phyloP scores from a whole-genome alignment of 2,329 filamentous ascomycete species.

The Penicillium sp. region DNA sequence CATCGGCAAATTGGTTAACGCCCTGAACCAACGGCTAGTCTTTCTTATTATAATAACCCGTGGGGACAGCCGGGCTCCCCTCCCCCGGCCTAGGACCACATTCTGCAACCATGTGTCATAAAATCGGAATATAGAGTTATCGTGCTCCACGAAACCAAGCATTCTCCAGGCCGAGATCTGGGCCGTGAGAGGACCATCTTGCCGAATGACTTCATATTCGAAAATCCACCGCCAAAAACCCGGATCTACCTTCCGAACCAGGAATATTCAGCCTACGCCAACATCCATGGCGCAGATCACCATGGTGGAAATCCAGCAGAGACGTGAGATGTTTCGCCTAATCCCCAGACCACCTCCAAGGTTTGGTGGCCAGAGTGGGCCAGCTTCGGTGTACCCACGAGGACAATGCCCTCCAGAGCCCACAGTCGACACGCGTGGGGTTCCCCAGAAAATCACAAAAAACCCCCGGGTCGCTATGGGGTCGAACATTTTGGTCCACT shows the following conservation, averaged over 20 bases:
- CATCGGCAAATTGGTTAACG: constrained; percentile 2
- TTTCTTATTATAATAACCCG: neutral
- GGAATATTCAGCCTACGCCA: constrained; percentile 11
- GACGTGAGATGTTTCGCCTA: neutral
- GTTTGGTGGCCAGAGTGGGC: constrained; percentile 9
- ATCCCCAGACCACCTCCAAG: neutral
- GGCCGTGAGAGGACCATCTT: constrained; percentile 1
- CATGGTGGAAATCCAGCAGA: neutral
- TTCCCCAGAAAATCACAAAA: constrained; percentile 15
- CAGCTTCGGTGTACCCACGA: constrained; percentile 12
- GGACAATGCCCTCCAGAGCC: neutral
- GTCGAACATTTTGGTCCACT: neutral
- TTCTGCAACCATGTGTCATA: constrained; percentile 10
- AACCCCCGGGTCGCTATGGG: constrained; percentile 8
- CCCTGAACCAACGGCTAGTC: neutral
- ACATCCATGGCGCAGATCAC: constrained; percentile 10
- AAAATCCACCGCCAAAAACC: neutral
- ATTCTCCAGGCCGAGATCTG: neutral
- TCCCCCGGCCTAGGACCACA: neutral
- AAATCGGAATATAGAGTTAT: constrained; percentile 4
- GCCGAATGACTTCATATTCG: constrained; percentile 11
- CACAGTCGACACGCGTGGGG: constrained; percentile 18
- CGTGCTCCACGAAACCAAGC: neutral
- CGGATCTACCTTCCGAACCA: constrained; percentile 22
- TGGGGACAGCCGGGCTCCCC: neutral